Percentiles rank a stretch among this genome's conserved stretches.
Evolutionary conservation across 192 early-diverging fungal genomes (phyloP).

Genomic region (Podila horticola): DNA sequence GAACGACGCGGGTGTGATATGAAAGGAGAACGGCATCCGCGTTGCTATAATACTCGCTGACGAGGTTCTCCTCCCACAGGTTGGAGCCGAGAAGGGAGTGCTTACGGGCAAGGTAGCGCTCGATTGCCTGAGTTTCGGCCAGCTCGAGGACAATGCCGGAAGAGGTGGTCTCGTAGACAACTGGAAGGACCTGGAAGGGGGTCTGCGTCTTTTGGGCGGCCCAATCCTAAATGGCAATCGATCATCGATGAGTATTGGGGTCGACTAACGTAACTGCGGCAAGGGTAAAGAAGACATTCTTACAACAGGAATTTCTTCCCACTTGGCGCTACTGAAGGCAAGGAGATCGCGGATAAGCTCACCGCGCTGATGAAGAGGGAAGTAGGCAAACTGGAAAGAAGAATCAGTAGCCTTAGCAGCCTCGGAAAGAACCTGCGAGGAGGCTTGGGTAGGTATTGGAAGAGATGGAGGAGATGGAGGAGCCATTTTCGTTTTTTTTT

Average conservation of each 20-base stretch:
- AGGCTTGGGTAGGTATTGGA: constrained; percentile 9
- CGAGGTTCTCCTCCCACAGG: constrained; percentile 30
- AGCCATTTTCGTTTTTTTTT: not conserved
- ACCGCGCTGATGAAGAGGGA: constrained; percentile 6
- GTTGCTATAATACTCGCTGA: constrained; percentile 22
- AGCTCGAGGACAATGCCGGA: constrained; percentile 13
- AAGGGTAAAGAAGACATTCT: not conserved
- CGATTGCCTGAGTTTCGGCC: constrained; percentile 26
- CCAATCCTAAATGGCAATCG: constrained; percentile 18
- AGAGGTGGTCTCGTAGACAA: constrained; percentile 23
- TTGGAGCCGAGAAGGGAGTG: constrained; percentile 23
- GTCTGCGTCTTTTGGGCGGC: constrained; percentile 11
- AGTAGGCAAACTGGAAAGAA: constrained; percentile 12
- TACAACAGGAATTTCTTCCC: constrained; percentile 18
- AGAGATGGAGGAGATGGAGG: not conserved
- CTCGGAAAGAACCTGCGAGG: constrained; percentile 8
- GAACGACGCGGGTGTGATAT: not conserved
- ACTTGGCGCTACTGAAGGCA: constrained; percentile 5
- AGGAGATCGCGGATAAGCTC: constrained; percentile 23
- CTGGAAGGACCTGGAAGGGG: constrained; percentile 23
- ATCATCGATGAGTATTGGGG: not conserved
- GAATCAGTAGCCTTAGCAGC: constrained; percentile 11
- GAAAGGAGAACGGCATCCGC: constrained; percentile 1
- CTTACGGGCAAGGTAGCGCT: constrained; percentile 36
- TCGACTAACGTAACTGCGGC: not conserved